These are phyloP conservation scores for Bolboschoenoplectus hybrid DNA, from an alignment of 202 grass and related monocot genomes.

Conservation along the genomic window DNA sequence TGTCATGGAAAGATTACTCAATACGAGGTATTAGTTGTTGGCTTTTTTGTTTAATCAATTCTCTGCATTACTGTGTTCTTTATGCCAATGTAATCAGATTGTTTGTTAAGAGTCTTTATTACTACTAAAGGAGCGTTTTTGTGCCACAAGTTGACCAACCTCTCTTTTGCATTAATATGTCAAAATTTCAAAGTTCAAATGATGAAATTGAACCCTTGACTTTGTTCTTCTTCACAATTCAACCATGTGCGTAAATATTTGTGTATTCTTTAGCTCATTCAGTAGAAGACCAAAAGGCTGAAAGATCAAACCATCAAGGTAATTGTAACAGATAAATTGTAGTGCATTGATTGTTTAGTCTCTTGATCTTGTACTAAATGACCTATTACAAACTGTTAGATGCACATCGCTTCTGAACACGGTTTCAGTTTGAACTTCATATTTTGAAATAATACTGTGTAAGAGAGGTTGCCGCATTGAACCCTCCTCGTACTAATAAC, in stretches of 20 bases:
- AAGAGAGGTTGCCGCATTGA: constrained; percentile 13
- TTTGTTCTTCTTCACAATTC: neutral
- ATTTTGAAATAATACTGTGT: neutral
- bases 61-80: constrained; percentile 15
- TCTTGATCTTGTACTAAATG: constrained; percentile 4
- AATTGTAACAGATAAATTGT: neutral
- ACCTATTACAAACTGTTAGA: neutral
- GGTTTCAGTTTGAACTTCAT: neutral
- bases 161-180: constrained; percentile 1
- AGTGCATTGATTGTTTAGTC: neutral
- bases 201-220: constrained; percentile 1
- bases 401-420: neutral
- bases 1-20: constrained; percentile 91
- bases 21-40: constrained; percentile 54
- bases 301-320: neutral
- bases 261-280: neutral
- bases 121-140: neutral
- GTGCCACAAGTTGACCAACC: neutral
- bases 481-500: constrained; percentile 11
- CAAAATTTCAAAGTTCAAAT: neutral
- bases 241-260: neutral
- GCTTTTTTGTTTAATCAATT: constrained; percentile 32
- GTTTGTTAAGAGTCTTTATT: neutral
- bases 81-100: constrained; percentile 23
- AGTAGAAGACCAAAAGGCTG: neutral